Evolutionary conservation across 2,329 filamentous ascomycete species (phyloP).

Genomic region (Penicillium crustosum): DNA sequence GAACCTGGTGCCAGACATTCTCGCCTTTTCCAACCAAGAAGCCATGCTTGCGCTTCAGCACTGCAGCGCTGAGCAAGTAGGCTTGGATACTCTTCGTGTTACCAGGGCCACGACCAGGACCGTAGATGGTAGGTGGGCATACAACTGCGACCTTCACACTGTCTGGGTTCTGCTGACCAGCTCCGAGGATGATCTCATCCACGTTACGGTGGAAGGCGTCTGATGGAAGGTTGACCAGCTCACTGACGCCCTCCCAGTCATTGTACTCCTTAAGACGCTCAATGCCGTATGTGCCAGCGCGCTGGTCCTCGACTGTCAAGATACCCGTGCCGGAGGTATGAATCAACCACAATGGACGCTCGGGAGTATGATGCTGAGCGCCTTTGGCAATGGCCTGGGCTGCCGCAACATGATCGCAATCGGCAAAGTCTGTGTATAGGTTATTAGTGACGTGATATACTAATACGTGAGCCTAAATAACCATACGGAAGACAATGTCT

Average conservation of each 20-base stretch:
- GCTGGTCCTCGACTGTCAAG: slow-evolving; percentile 44
- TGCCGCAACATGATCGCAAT: slow-evolving; percentile 46
- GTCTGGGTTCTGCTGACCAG: slow-evolving; percentile 26
- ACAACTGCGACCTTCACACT: slow-evolving; percentile 41
- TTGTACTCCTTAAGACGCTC: slow-evolving; percentile 47
- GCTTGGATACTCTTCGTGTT: slow-evolving; percentile 45
- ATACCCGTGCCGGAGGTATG: slow-evolving; percentile 49
- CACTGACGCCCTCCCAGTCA: slow-evolving; percentile 47
- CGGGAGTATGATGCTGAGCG: slow-evolving; percentile 35
- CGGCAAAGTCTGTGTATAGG: slow-evolving; percentile 36
- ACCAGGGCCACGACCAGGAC: slow-evolving; percentile 37
- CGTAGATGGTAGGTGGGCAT: slow-evolving; percentile 46
- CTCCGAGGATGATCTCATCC: slow-evolving; percentile 41
- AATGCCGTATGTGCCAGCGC: slow-evolving; percentile 41
- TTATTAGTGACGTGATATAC: not conserved
- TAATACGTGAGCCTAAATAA: no score
- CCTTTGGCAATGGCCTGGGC: slow-evolving; percentile 45
- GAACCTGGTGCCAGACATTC: slow-evolving; percentile 44
- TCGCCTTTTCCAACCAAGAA: slow-evolving; percentile 43
- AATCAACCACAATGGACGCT: slow-evolving; percentile 43
- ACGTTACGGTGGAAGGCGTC: slow-evolving; percentile 44
- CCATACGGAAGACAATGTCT: slow-evolving; percentile 49
- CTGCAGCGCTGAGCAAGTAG: slow-evolving; percentile 41
- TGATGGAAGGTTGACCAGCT: slow-evolving; percentile 44
- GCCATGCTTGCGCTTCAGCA: slow-evolving; percentile 38